These are phyloP conservation scores for Aschersonia sp. DNA, from an alignment of 2,329 filamentous ascomycete genomes.

Conservation along the genomic window DNA sequence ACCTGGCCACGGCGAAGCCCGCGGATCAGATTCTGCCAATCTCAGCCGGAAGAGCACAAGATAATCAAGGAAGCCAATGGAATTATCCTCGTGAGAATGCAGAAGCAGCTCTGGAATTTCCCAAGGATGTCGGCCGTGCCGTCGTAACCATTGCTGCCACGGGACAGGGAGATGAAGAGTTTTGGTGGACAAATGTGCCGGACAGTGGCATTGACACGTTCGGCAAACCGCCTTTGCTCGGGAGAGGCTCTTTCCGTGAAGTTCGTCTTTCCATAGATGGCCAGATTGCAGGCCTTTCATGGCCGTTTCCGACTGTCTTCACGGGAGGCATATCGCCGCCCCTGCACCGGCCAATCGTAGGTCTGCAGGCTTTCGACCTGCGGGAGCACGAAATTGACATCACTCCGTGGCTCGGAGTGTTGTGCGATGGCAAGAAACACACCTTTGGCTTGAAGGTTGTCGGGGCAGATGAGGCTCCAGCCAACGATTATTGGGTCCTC, in stretches of 20 bases:
- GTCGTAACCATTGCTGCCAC: slow-evolving; percentile 65
- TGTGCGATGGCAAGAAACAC: slow-evolving; percentile 51
- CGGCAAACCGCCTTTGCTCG: slow-evolving; percentile 40
- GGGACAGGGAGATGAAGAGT: slow-evolving; percentile 64
- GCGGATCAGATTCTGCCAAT: slow-evolving; percentile 57
- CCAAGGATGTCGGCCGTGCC: slow-evolving; percentile 51
- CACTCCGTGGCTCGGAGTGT: slow-evolving; percentile 55
- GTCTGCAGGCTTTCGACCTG: slow-evolving; percentile 66
- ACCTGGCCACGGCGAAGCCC: slow-evolving; percentile 12
- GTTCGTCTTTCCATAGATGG: slow-evolving; percentile 64
- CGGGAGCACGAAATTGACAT: slow-evolving; percentile 72
- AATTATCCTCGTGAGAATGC: slow-evolving; percentile 48
- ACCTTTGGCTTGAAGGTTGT: slow-evolving; percentile 53
- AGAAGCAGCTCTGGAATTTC: slow-evolving; percentile 43
- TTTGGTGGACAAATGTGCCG: slow-evolving; percentile 72
- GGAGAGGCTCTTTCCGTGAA: slow-evolving; percentile 62
- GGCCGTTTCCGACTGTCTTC: slow-evolving; percentile 73
- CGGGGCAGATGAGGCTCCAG: slow-evolving; percentile 44
- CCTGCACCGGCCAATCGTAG: slow-evolving; percentile 65
- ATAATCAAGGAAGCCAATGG: slow-evolving; percentile 48
- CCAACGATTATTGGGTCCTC: slow-evolving; percentile 45
- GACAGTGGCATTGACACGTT: slow-evolving; percentile 47
- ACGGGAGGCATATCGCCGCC: slow-evolving; percentile 67
- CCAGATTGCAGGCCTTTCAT: slow-evolving; percentile 56
- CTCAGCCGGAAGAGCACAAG: slow-evolving; percentile 33